A percentile compares a stretch with the other conserved stretches of the same genome.
Conservation (phyloP, 2,329 filamentous ascomycete species). For the Aspergillus ibericus region DNA sequence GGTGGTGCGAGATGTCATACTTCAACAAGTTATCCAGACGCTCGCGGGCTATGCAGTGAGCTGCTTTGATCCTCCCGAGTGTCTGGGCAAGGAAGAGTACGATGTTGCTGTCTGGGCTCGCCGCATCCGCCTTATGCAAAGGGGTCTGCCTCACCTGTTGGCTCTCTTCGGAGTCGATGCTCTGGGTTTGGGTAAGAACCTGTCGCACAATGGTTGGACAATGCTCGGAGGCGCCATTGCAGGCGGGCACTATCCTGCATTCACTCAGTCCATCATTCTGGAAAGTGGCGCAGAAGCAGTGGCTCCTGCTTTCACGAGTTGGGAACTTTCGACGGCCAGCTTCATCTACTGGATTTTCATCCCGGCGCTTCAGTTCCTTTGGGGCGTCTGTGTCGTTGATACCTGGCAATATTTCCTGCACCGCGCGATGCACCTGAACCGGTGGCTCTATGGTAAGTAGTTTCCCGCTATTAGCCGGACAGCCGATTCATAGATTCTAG, state of each 20-base stretch:
- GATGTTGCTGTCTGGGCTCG: conserved; percentile 89
- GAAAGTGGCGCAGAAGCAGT: conserved; percentile 49
- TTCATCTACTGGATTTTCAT: conserved; percentile 76
- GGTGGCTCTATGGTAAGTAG: conserved; percentile 87
- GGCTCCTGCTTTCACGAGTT: conserved; percentile 73
- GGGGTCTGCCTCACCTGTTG: conserved; percentile 71
- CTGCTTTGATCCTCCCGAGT: conserved; percentile 70
- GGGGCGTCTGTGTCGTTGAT: conserved; percentile 77
- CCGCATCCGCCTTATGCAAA: conserved; percentile 74
- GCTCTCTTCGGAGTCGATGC: conserved; percentile 75
- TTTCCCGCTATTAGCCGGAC: not conserved
- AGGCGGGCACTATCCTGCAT: conserved; percentile 77
- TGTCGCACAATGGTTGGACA: conserved; percentile 66
- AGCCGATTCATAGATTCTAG: conserved; percentile 44
- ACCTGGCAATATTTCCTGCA: conserved; percentile 99
- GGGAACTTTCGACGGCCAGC: conserved; percentile 76
- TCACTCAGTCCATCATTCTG: conserved; percentile 60
- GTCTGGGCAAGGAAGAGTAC: conserved; percentile 75
- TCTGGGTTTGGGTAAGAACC: conserved; percentile 69
- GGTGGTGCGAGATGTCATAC: conserved; percentile 83
- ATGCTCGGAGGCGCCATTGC: conserved; percentile 72
- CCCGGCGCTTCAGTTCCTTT: conserved; percentile 72
- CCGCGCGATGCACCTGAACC: conserved; percentile 95
- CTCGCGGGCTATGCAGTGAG: conserved; percentile 66
- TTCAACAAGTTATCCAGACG: conserved; percentile 91